Percentiles rank a stretch among this genome's conserved stretches.
These are phyloP conservation scores for Conringia planisiliqua DNA, from an alignment of 345 rosid species.

Conservation along the genomic window DNA sequence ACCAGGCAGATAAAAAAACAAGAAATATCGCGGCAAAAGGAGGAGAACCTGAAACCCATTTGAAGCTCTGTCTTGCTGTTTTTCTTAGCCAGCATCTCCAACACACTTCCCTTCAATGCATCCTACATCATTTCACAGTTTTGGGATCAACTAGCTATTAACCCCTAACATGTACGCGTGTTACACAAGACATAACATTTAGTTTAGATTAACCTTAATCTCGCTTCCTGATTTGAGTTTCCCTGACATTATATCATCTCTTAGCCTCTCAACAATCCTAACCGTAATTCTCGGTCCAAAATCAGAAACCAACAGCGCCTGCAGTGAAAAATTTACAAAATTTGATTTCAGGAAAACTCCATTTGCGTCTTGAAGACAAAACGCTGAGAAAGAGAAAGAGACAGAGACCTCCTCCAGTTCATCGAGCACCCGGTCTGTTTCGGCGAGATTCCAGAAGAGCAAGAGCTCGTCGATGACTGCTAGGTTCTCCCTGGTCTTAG, in stretches of 20 bases:
- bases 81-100: slow-evolving; percentile 61
- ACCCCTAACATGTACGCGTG: background rate
- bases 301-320: slow-evolving; percentile 88
- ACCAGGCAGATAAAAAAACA: background rate
- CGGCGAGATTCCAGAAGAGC: slow-evolving; percentile 91
- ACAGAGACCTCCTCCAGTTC: slow-evolving; percentile 78
- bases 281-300: slow-evolving; percentile 88
- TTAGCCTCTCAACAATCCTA: slow-evolving; percentile 80
- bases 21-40: background rate
- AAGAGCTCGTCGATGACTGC: slow-evolving; percentile 91
- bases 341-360: background rate
- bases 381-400: background rate
- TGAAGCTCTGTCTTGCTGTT: slow-evolving; percentile 81
- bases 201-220: slow-evolving; percentile 54
- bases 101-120: slow-evolving; percentile 73
- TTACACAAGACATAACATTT: background rate
- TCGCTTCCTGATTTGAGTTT: slow-evolving; percentile 89
- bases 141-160: background rate
- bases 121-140: slow-evolving; percentile 44
- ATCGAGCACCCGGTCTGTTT: slow-evolving; percentile 89
- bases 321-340: background rate
- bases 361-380: background rate
- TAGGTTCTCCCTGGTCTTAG: slow-evolving; percentile 88
- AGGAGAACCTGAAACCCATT: slow-evolving; percentile 72
- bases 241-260: slow-evolving; percentile 77